Conservation (phyloP, 140 eudicot species). For the Anethum foeniculum region DNA sequence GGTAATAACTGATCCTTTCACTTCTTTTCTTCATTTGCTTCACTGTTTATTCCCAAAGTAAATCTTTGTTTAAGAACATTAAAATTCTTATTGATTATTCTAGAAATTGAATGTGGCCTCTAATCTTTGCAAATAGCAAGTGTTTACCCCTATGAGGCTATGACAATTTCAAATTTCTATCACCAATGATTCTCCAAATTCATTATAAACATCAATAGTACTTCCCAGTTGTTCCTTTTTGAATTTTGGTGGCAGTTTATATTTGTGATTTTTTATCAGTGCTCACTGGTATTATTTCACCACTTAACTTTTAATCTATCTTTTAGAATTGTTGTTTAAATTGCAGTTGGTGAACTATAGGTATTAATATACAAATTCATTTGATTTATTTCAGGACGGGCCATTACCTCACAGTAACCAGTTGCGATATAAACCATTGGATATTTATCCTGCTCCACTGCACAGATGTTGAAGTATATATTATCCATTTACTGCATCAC, state of each 20-base stretch:
- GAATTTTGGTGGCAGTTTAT: not conserved
- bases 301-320: not conserved
- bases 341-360: not conserved
- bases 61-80: not conserved
- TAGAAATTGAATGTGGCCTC: not conserved
- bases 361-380: not conserved
- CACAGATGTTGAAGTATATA: constrained; percentile 56
- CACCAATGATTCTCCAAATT: not conserved
- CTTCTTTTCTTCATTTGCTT: not conserved
- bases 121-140: not conserved
- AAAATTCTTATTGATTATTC: not conserved
- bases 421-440: constrained; percentile 52
- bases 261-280: not conserved
- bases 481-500: not conserved
- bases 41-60: not conserved
- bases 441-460: constrained; percentile 88
- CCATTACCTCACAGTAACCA: constrained; percentile 65
- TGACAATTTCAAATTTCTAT: not conserved
- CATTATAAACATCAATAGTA: not conserved
- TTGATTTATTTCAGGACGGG: constrained; percentile 42
- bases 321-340: not conserved
- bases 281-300: not conserved
- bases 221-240: not conserved
- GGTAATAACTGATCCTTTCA: constrained; percentile 28
- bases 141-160: not conserved